Evolutionary conservation across 148 eudicot genomes (phyloP), one percentile per base, ranked within the genome.

Genomic region (Salicornia ramosissima): DNA sequence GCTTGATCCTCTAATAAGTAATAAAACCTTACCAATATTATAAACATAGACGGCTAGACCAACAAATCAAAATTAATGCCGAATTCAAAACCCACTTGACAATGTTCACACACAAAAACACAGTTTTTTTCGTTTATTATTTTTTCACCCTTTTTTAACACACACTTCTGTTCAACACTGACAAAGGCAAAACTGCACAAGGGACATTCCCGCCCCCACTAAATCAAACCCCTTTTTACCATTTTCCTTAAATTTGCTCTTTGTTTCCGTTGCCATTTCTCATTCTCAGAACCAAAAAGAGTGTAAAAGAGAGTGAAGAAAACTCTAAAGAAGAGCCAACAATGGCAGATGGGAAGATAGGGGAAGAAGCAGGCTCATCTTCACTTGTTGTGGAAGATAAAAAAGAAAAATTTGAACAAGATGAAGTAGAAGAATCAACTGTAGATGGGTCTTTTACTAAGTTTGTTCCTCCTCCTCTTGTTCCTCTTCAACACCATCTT

Each of bases 401-500:
- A n/a, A 70, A 28, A 30, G 56, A 58, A 36, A 43, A 68, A 6
- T 57, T 0, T 19, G 31, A 42, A 18, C 29, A 60, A 18, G 65
- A 28, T n/a, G 54, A n/a, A 0, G 67, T 1, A 19, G 71, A 52
- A 25, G 71, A 69, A 31, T 71, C 28, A 22, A 67, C 59, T 2
- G 53, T 50, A 74, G 72, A 69, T 51, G 78, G 47, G 56, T 64
- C 36, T 70, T 45, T 82, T 72, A 76, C 50, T 40, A 24, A 77
- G 26, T 87, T 87, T 72, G 83, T 82, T 54, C 86, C 88, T 74
- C 73, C 82, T 42, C 91, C 91, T 82, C 88, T 83, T 74, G 75
- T 87, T 66, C 88, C 91, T 71, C 88, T 87, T 59, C 80, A 73
- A 69, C 85, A 78, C 29, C 88, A 87, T 74, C 83, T 87, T 82